Evolutionary conservation across 208 protist species (phyloP).

Genomic region (Herpetomonas samuelpessoai): DNA sequence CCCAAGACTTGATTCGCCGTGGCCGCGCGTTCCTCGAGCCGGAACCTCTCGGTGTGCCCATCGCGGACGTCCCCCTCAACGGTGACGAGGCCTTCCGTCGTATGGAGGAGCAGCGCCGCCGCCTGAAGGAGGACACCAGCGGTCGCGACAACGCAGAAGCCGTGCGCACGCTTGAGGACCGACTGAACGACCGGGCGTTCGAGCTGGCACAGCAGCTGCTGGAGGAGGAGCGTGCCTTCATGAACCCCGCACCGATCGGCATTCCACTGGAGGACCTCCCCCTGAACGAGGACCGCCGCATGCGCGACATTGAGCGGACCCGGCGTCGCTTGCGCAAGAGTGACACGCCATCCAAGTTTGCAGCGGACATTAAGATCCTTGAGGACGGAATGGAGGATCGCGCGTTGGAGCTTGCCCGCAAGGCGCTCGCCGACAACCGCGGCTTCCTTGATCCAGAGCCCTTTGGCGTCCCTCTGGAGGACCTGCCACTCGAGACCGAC

Average conservation of each 20-base stretch:
- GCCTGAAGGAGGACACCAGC: slow-evolving; percentile 45
- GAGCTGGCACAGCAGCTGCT: slow-evolving; percentile 51
- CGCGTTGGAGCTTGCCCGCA: slow-evolving; percentile 52
- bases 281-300: slow-evolving; percentile 60
- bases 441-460: slow-evolving; percentile 62
- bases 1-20: slow-evolving; percentile 61
- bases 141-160: slow-evolving; percentile 14
- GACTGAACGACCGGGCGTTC: slow-evolving; percentile 53
- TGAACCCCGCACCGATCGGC: slow-evolving; percentile 58
- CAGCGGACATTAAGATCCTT: slow-evolving; percentile 31
- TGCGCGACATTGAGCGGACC: slow-evolving; percentile 62
- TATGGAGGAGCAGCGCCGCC: slow-evolving; percentile 65
- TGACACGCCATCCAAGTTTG: slow-evolving; percentile 20
- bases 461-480: slow-evolving; percentile 56
- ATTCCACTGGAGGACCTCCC: slow-evolving; percentile 57
- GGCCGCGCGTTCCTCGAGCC: slow-evolving; percentile 59
- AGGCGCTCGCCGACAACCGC: slow-evolving; percentile 54
- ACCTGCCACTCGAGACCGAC: slow-evolving; percentile 65
- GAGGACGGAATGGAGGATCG: slow-evolving; percentile 61
- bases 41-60: slow-evolving; percentile 67
- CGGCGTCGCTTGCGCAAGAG: slow-evolving; percentile 50
- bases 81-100: slow-evolving; percentile 64
- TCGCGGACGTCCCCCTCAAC: slow-evolving; percentile 63
- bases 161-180: slow-evolving; percentile 46
- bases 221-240: slow-evolving; percentile 58